Conservation (phyloP, 768 basidiomycete species). For the Leucocoprinus birnbaumii region DNA sequence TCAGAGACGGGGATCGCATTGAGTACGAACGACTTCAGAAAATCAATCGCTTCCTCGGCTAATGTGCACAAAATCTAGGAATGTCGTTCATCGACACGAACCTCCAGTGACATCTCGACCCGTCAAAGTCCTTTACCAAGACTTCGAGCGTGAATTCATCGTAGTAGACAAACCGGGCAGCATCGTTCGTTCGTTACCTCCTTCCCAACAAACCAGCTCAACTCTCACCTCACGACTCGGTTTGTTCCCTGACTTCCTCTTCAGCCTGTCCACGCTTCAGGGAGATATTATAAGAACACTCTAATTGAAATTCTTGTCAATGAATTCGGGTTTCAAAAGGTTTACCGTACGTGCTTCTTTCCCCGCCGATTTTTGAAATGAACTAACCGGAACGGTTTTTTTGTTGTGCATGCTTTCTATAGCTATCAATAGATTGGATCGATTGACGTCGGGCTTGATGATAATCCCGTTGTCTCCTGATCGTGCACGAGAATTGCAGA, state of each 20-base stretch:
- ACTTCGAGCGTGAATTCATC: conserved; percentile 78
- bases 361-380: conserved; percentile 3
- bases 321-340: conserved; percentile 80
- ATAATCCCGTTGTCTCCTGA: conserved; percentile 76
- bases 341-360: conserved; percentile 64
- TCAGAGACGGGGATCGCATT: conserved; percentile 85
- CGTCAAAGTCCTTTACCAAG: conserved; percentile 75
- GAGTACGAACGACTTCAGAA: conserved; percentile 60
- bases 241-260: background rate
- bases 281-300: conserved; percentile 87
- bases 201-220: background rate
- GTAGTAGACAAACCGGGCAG: conserved; percentile 97
- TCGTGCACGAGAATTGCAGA: conserved; percentile 67
- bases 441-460: conserved; percentile 94
- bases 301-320: conserved; percentile 81
- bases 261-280: conserved; percentile 90
- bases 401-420: too few relatives aligned
- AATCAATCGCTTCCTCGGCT: background rate
- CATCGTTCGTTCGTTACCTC: conserved; percentile 65
- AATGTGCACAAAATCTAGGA: conserved; percentile 43
- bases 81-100: conserved; percentile 95
- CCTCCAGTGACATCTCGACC: conserved; percentile 88
- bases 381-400: conserved; percentile 1
- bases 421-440: conserved; percentile 95
- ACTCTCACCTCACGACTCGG: conserved; percentile 9